Evolutionary conservation across 2,329 filamentous ascomycete genomes (phyloP).

Genomic region (Alternaria angustiovoidea): DNA sequence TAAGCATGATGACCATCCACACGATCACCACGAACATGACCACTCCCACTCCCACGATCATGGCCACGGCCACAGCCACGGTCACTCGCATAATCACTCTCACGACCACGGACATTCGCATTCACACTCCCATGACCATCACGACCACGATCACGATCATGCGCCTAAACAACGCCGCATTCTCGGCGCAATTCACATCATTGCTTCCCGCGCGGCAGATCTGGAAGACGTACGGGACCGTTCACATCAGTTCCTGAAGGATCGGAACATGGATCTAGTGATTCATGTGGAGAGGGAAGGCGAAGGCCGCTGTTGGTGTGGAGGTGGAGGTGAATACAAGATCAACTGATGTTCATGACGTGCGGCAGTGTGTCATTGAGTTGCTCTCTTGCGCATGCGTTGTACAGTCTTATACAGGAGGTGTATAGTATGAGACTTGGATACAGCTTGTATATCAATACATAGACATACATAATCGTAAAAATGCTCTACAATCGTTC

Average conservation of each 20-base stretch:
- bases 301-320: slow-evolving; percentile 72
- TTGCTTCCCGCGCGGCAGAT: slow-evolving; percentile 74
- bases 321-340: slow-evolving; percentile 50
- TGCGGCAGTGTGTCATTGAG: not conserved
- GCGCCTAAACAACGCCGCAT: slow-evolving; percentile 59
- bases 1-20: slow-evolving; percentile 33
- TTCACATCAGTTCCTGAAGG: slow-evolving; percentile 74
- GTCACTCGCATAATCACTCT: slow-evolving; percentile 22
- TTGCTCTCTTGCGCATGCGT: not conserved
- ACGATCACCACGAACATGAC: slow-evolving; percentile 29
- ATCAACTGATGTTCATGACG: not conserved
- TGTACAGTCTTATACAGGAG: not conserved
- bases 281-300: slow-evolving; percentile 89
- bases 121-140: slow-evolving; percentile 13
- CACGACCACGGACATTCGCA: slow-evolving; percentile 34
- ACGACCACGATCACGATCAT: slow-evolving; percentile 48
- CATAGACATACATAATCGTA: not conserved
- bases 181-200: slow-evolving; percentile 85
- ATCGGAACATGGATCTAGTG: slow-evolving; percentile 79
- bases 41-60: slow-evolving; percentile 42
- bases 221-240: slow-evolving; percentile 84
- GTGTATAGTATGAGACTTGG: not conserved
- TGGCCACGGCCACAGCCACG: slow-evolving; percentile 45
- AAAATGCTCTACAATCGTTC: not conserved
- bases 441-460: not conserved